These are phyloP conservation scores for Penicillium crustosum DNA, from an alignment of 2,329 filamentous ascomycete species.

Conservation along the genomic window DNA sequence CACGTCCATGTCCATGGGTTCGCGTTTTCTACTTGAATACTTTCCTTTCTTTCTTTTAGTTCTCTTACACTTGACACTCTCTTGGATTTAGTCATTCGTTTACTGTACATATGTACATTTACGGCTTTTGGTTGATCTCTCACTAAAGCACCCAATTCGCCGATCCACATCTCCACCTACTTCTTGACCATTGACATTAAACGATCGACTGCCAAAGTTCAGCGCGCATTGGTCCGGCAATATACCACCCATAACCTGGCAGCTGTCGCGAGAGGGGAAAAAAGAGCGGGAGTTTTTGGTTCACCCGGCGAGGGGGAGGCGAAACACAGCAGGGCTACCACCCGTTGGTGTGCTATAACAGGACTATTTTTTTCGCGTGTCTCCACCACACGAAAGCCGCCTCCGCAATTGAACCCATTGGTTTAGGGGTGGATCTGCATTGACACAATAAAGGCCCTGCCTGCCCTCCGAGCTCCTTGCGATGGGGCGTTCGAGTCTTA, in stretches of 20 bases:
- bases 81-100: slow-evolving; percentile 3
- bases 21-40: background rate
- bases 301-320: slow-evolving; percentile 7
- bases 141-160: background rate
- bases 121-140: background rate
- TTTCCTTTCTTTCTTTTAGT: background rate
- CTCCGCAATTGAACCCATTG: background rate
- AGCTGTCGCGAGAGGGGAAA: background rate
- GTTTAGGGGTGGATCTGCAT: slow-evolving; percentile 1
- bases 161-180: slow-evolving; percentile 14
- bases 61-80: background rate
- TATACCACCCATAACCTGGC: background rate
- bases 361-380: slow-evolving; percentile 7
- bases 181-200: slow-evolving; percentile 3
- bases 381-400: slow-evolving; percentile 1
- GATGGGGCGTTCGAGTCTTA: slow-evolving; percentile 41
- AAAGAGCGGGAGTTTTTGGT: background rate
- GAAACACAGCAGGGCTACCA: background rate
- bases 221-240: slow-evolving; percentile 2
- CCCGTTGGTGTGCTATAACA: background rate
- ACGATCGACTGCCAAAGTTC: slow-evolving; percentile 3
- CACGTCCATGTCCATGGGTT: slow-evolving; percentile 10
- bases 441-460: slow-evolving; percentile 8
- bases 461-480: slow-evolving; percentile 5
- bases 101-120: background rate